phyloP scores from a whole-genome alignment of 345 rosid species.

The Aegle marmelos region DNA sequence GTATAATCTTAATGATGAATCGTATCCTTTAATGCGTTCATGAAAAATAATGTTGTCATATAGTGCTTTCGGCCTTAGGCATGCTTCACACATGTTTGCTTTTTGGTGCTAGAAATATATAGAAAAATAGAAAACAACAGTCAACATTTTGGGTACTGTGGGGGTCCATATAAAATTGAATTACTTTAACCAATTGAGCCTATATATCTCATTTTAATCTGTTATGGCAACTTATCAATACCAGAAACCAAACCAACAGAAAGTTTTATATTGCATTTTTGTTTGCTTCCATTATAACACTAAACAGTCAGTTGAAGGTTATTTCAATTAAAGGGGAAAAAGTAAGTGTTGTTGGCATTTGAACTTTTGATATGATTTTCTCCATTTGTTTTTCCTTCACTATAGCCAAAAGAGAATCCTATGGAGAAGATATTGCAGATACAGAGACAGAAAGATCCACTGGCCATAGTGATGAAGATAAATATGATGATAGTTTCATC shows the following conservation, averaged over 20 bases:
- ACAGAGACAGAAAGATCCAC: conserved; percentile 52
- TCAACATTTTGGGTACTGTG: neutral
- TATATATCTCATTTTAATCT: neutral
- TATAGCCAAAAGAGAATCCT: conserved; percentile 43
- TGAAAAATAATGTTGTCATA: neutral
- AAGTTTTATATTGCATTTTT: neutral
- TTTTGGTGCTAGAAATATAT: neutral
- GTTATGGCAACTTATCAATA: neutral
- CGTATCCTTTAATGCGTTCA: conserved; percentile 50
- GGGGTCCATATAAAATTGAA: neutral
- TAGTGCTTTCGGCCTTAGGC: neutral
- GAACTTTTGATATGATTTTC: neutral
- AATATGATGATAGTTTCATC: conserved; percentile 69
- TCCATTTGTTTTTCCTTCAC: conserved; percentile 18
- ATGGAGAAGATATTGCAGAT: conserved; percentile 62
- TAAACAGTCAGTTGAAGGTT: too few species aligned
- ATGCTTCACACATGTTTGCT: neutral
- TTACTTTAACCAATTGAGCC: neutral
- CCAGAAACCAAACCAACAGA: neutral
- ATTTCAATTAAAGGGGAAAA: too few species aligned
- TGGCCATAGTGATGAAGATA: conserved; percentile 40
- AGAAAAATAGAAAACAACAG: neutral
- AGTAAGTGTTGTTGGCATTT: neutral
- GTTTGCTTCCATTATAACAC: neutral
- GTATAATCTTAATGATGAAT: conserved; percentile 33